A percentile compares a stretch with the other conserved stretches of the same genome.
Conservation (phyloP, 495 filamentous ascomycete species). For the Extremus antarcticus region DNA sequence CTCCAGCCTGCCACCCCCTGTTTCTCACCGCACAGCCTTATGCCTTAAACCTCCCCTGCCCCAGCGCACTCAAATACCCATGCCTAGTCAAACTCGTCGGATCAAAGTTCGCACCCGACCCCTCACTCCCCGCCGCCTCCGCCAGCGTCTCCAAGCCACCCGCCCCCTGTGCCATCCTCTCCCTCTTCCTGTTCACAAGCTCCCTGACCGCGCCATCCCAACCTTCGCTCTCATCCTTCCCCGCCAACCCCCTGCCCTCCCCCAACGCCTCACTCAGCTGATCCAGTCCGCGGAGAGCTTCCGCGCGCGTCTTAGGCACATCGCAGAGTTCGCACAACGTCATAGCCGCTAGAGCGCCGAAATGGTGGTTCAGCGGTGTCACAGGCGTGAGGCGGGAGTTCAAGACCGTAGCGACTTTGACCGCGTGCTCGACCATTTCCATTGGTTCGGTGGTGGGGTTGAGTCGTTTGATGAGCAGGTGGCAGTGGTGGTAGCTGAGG, state of each 20-base stretch:
- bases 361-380: slow-evolving; percentile 63
- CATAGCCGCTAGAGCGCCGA: slow-evolving; percentile 53
- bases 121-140: slow-evolving; percentile 9
- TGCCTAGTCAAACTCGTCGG: slow-evolving; percentile 18
- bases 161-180: slow-evolving; percentile 20
- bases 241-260: slow-evolving; percentile 38
- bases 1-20: too few relatives aligned
- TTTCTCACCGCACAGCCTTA: too few relatives aligned
- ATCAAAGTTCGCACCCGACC: slow-evolving; percentile 8
- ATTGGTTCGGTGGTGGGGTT: slow-evolving; percentile 44
- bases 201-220: slow-evolving; percentile 40
- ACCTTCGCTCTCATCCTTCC: slow-evolving; percentile 26
- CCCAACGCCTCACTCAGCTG: slow-evolving; percentile 28
- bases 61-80: slow-evolving; percentile 20
- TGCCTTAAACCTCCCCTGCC: slow-evolving; percentile 15
- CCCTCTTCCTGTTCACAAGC: slow-evolving; percentile 33
- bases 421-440: slow-evolving; percentile 53
- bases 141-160: slow-evolving; percentile 5
- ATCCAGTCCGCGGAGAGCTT: slow-evolving; percentile 24
- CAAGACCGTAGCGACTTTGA: slow-evolving; percentile 45
- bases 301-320: slow-evolving; percentile 39
- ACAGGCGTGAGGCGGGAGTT: slow-evolving; percentile 45
- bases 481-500: slow-evolving; percentile 65
- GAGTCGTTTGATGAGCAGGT: slow-evolving; percentile 50
- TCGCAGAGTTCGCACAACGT: slow-evolving; percentile 57